Base-by-base conservation (phyloP, 2,329 filamentous ascomycete genomes). In the Penicillium brevicompactum region DNA sequence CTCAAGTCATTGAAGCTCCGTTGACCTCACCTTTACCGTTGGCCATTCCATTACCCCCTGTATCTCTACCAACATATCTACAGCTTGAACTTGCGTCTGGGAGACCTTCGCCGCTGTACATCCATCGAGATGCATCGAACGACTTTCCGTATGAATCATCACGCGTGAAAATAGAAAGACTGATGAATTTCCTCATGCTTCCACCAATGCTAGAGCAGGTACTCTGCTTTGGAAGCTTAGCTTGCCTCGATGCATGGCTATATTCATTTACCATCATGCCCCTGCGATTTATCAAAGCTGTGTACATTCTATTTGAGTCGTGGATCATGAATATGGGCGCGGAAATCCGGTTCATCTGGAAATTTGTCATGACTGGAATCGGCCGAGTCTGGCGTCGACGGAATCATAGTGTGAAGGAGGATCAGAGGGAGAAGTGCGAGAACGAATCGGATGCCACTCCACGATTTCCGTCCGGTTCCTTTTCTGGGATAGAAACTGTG, bases 221-320 rank as follows among this genome's bases (percentile, higher is more conserved):
- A 0, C 82, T 99, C 5, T 86, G 87, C 56, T 97, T 99, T 74
- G 94, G 94, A 6, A 87, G 90, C 0, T 76, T 97, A 32, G 92
- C 93, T 6, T 99, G 94, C 74, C 80, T 99, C 5, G 94, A 99
- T 71, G 90, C 93, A 1, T 99, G 93, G 92, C 83, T 99, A 1
- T 94, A 97, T 75, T 95, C 91, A 0, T 95, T 99, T 66, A 99
- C 94, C 0, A 96, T 99, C 43, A 79, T 99, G 0, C 94, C 94
- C 0, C 82, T 99, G 56, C 85, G 94, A 2, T 97, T 99, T 65
- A 73, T 89, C 51, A 89, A 92, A 55, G 93, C 94, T 1, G 67
- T 93, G 0, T 85, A 85, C 18, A 86, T 97, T 2, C 76, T 99
- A 24, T 72, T 86, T 9, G 83, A 84, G 57, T 97, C 92, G 82